Evolutionary conservation across 805 yeast genomes (phyloP), one percentile per base, ranked within the genome.

Genomic region (Candida germanica): DNA sequence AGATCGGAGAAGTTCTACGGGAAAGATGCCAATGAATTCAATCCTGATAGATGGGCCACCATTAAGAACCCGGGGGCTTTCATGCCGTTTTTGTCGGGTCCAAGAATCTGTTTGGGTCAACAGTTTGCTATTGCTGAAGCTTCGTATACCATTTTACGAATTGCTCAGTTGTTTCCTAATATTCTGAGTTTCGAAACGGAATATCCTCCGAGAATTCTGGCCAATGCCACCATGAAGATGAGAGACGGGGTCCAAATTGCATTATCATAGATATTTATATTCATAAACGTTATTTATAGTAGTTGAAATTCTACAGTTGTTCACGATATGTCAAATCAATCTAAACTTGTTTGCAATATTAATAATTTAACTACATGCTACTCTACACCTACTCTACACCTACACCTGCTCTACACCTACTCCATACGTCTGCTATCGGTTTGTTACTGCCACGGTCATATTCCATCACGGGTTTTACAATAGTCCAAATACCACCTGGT

Each of bases 91-190:
- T 71, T 72, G 42, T 77, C 78, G 26, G 80, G 80, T 3, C 79
- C 79, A 16, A 56, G 80, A 43, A 72, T 74, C 39, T 75, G 80
- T 46, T 58, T 75, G 39, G 80, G 80, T 27, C 79, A 73, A 58
- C 79, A 74, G 52, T 73, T 71, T 54, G 80, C 79, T 2, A 63
- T 73, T 14, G 71, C 77, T 18, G 79, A 74, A 53, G 75, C 77
- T n/a, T 60, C 71, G 15, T 73, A 71, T 50, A 59, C 64, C 12
- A 47, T 66, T 18, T 60, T 60, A 17, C 59, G 76, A 46, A 49
- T 71, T 27, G 43, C 48, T 8, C 60, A 55, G 44, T 36, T 48
- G 38, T 57, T 56, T 41, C 49, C 54, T 12, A 43, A 49, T 26
- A 40, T 57, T 12, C 35, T 31, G 33, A 39, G 29, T 3, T 41